phyloP scores from a whole-genome alignment of 306 rosid genomes.

The Cucumis cinereus region DNA sequence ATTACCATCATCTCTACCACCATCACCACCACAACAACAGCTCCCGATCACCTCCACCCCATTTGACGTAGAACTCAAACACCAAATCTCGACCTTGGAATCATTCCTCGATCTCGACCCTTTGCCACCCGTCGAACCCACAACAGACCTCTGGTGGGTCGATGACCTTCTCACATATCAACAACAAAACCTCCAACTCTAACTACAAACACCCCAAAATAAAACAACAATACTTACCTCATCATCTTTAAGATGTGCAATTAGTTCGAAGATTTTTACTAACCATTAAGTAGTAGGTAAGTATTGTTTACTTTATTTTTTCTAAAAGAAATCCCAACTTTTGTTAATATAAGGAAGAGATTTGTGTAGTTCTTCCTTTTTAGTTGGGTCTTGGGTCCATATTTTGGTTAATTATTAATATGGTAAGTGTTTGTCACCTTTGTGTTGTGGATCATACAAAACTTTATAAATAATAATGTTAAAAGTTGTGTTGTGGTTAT shows the following conservation, averaged over 20 bases:
- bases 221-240: neutral
- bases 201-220: neutral
- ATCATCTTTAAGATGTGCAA: fast-evolving
- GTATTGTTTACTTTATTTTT: neutral
- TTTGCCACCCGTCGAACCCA: slow-evolving; percentile 5
- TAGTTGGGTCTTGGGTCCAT: neutral
- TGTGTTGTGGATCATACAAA: neutral
- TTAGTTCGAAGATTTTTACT: neutral
- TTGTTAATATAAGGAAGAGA: neutral
- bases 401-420: neutral
- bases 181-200: slow-evolving; percentile 5
- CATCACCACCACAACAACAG: slow-evolving; percentile 22
- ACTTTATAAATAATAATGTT: neutral
- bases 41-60: slow-evolving; percentile 5
- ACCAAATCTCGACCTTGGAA: slow-evolving; percentile 48
- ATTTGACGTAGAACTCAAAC: slow-evolving; percentile 21
- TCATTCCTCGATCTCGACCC: slow-evolving; percentile 49
- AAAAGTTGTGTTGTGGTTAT: neutral
- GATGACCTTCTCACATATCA: slow-evolving; percentile 39
- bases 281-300: neutral
- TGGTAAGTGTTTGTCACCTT: neutral
- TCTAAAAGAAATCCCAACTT: neutral
- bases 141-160: slow-evolving; percentile 40
- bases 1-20: neutral
- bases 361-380: neutral